Conservation (phyloP, 176 grass and related monocot genomes). For the Musa schizocarpa region DNA sequence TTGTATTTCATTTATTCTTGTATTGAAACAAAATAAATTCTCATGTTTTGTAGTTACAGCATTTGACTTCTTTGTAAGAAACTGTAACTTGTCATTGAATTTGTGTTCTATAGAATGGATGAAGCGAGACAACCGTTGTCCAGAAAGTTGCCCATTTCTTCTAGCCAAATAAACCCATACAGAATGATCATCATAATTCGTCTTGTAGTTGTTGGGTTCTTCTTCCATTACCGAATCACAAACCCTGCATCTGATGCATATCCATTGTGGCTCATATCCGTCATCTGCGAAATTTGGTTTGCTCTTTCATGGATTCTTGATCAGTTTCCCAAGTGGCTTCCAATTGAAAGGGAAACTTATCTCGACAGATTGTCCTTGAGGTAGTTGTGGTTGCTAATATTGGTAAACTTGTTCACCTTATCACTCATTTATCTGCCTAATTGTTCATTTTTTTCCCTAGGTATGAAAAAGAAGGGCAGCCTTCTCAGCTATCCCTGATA, state of each 20-base stretch:
- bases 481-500: conserved; percentile 56
- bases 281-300: conserved; percentile 95
- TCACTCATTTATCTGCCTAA: background rate
- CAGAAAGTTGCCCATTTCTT: conserved; percentile 67
- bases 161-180: conserved; percentile 82
- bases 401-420: too few species aligned
- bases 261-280: conserved; percentile 79
- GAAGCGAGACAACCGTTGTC: conserved; percentile 86
- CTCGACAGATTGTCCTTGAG: conserved; percentile 72
- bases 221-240: conserved; percentile 86
- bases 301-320: conserved; percentile 89
- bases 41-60: background rate
- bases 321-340: conserved; percentile 95
- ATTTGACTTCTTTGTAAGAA: background rate
- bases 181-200: conserved; percentile 91
- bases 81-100: background rate
- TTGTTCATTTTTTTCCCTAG: conserved; percentile 30
- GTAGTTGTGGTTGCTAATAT: conserved; percentile 30
- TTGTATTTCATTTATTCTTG: background rate
- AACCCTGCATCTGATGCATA: conserved; percentile 65
- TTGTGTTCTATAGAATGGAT: conserved; percentile 57
- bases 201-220: conserved; percentile 81
- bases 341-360: conserved; percentile 87
- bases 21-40: background rate
- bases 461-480: conserved; percentile 80